Evolutionary conservation across 1,284 basidiomycete species (phyloP).

Genomic region (Pseudozyma pruni): DNA sequence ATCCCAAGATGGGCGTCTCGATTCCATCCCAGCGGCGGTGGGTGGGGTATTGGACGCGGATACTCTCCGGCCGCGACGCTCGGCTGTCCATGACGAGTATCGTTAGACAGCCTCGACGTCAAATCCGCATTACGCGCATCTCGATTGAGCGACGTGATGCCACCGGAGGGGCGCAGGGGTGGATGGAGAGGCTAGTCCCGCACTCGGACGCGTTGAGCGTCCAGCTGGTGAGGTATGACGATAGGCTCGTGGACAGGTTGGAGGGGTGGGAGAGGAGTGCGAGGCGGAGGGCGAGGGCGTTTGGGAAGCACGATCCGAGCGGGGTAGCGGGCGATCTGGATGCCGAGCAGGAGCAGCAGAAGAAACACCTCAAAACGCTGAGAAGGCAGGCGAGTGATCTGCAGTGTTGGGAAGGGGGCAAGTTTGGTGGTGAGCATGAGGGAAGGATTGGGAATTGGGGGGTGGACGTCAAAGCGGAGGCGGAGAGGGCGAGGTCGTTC

Average conservation of each 20-base stretch:
- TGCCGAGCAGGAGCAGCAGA: conserved; percentile 27
- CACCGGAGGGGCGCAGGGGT: neutral
- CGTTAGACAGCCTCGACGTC: conserved; percentile 30
- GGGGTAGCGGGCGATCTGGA: conserved; percentile 39
- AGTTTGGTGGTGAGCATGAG: conserved; percentile 30
- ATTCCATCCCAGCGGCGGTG: conserved; percentile 55
- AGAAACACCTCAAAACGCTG: conserved; percentile 36
- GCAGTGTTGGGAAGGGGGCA: conserved; percentile 41
- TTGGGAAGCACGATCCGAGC: conserved; percentile 49
- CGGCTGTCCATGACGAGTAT: conserved; percentile 32
- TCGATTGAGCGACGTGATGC: conserved; percentile 24
- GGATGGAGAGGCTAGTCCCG: conserved; percentile 29
- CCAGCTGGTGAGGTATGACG: conserved; percentile 51
- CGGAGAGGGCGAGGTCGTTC: conserved; percentile 52
- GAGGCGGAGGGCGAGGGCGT: conserved; percentile 44
- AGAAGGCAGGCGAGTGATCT: conserved; percentile 28
- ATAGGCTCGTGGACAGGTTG: conserved; percentile 46
- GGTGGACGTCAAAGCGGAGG: conserved; percentile 49
- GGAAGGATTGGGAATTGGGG: conserved; percentile 55
- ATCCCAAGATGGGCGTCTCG: conserved; percentile 53
- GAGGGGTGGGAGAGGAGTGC: conserved; percentile 54
- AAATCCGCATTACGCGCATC: conserved; percentile 50
- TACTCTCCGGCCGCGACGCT: conserved; percentile 48
- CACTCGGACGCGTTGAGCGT: conserved; percentile 48
- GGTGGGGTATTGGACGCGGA: conserved; percentile 58